phyloP scores from a whole-genome alignment of 31 red algal genomes.

The Endocladia muricata region DNA sequence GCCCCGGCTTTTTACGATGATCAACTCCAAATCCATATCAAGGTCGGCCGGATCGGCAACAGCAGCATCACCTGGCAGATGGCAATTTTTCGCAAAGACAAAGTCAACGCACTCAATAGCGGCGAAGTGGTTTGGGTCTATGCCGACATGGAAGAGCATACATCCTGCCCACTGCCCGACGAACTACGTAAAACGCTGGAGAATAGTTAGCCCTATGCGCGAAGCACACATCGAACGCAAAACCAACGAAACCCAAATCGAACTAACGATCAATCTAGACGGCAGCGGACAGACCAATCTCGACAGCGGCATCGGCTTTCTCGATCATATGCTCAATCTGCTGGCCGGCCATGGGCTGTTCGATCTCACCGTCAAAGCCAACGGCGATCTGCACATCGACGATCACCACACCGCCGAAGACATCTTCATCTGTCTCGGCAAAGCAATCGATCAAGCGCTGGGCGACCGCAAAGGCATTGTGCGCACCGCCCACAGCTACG shows the following conservation, averaged over 20 bases:
- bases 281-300: background rate
- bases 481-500: background rate
- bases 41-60: background rate
- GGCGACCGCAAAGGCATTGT: background rate
- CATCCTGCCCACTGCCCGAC: background rate
- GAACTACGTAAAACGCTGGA: background rate
- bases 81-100: background rate
- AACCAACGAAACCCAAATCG: slow-evolving; percentile 2
- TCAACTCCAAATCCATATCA: too few species aligned
- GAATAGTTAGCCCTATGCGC: background rate
- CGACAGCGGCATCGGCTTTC: slow-evolving; percentile 8
- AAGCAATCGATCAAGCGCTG: background rate
- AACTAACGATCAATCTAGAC: slow-evolving; percentile 1
- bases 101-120: background rate
- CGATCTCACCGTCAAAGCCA: background rate
- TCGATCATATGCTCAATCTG: slow-evolving; percentile 12
- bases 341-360: background rate
- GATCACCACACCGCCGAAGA: background rate
- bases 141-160: background rate
- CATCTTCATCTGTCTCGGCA: background rate
- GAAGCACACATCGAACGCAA: background rate
- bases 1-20: too few species aligned
- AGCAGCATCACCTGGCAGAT: background rate
- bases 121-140: background rate
- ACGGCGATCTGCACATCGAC: too few species aligned